phyloP scores from a whole-genome alignment of 345 rosid genomes.

The Brassica cretica region DNA sequence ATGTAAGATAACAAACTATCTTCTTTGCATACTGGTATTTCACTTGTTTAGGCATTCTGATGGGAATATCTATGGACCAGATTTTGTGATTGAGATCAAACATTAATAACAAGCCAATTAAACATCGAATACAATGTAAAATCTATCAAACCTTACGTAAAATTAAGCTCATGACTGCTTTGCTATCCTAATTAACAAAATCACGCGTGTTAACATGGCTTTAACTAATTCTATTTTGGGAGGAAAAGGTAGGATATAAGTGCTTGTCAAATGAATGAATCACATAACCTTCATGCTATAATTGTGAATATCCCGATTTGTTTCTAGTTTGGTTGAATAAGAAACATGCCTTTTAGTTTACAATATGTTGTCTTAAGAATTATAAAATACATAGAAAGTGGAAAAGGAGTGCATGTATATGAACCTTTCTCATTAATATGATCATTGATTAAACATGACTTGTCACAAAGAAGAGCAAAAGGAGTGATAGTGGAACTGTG shows the following conservation, averaged over 20 bases:
- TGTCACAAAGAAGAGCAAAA: slow-evolving; percentile 38
- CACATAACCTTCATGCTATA: not conserved
- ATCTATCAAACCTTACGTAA: not conserved
- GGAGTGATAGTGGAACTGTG: slow-evolving; percentile 37
- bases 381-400: slow-evolving; percentile 28
- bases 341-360: slow-evolving; percentile 11
- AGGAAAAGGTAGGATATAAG: not conserved
- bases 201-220: not conserved
- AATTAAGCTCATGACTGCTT: not conserved
- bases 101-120: not conserved
- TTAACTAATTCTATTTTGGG: not conserved
- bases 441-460: slow-evolving; percentile 35
- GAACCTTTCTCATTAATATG: slow-evolving; percentile 28
- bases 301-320: not conserved
- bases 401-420: slow-evolving; percentile 29
- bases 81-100: not conserved
- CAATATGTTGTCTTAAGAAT: not conserved
- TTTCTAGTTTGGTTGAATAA: not conserved
- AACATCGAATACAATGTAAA: not conserved
- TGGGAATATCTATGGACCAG: not conserved
- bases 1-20: not conserved
- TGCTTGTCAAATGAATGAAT: not conserved
- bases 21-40: not conserved
- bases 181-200: not conserved
- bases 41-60: not conserved